phyloP scores from a whole-genome alignment of 345 rosid genomes.

The Moricandia moricandioides region DNA sequence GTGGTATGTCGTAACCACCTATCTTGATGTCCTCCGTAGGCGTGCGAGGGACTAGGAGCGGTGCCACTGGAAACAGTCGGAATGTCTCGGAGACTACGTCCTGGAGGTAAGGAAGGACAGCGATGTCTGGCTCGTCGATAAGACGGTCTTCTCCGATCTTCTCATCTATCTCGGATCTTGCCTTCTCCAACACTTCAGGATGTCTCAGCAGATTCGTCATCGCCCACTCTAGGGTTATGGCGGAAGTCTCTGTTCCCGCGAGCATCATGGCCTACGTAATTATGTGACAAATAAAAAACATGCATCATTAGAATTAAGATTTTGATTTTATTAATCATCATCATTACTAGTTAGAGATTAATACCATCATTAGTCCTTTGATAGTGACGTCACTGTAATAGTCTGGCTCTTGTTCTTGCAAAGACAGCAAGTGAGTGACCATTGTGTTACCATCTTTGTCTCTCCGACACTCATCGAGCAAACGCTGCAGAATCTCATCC shows the following conservation, averaged over 20 bases:
- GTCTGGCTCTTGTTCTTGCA: slow-evolving; percentile 39
- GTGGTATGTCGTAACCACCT: slow-evolving; percentile 42
- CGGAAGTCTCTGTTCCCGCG: slow-evolving; percentile 67
- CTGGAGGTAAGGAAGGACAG: slow-evolving; percentile 46
- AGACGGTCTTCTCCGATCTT: slow-evolving; percentile 39
- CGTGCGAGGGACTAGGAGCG: slow-evolving; percentile 44
- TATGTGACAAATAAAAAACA: too few species aligned
- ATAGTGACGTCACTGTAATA: slow-evolving; percentile 44
- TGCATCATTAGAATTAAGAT: background rate
- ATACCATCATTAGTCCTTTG: slow-evolving; percentile 38
- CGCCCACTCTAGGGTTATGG: slow-evolving; percentile 61
- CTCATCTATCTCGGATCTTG: slow-evolving; percentile 47
- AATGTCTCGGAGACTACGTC: slow-evolving; percentile 55
- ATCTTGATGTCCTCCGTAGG: slow-evolving; percentile 41
- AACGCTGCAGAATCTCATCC: slow-evolving; percentile 34
- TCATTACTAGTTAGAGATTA: background rate
- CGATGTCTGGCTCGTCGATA: slow-evolving; percentile 46
- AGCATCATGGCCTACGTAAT: slow-evolving; percentile 30
- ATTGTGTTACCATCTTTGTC: slow-evolving; percentile 30
- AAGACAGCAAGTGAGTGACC: slow-evolving; percentile 34
- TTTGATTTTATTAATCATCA: background rate
- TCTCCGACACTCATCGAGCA: slow-evolving; percentile 33
- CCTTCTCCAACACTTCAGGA: slow-evolving; percentile 43
- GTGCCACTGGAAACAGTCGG: slow-evolving; percentile 45
- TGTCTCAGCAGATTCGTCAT: slow-evolving; percentile 49